Conservation (phyloP, 345 rosid genomes). For the Firmiana major region DNA sequence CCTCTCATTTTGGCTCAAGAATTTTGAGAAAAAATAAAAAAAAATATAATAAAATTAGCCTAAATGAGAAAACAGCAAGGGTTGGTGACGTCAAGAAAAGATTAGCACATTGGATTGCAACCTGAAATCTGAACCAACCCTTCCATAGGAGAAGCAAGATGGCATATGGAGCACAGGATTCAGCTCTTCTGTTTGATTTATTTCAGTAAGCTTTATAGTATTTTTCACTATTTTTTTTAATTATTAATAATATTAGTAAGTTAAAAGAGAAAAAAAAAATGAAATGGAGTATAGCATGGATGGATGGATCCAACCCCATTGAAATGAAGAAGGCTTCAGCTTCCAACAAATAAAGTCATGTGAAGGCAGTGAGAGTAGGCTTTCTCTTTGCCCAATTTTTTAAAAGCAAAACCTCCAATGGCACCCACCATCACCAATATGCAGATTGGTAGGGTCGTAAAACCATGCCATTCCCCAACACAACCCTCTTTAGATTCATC, state of each 20-base stretch:
- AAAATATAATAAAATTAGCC: not conserved
- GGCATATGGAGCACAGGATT: slow-evolving; percentile 33
- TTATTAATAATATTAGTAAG: not conserved
- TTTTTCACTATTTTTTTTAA: not conserved
- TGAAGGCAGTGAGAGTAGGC: slow-evolving; percentile 22
- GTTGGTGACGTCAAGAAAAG: slow-evolving; percentile 19
- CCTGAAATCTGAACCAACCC: slow-evolving; percentile 7
- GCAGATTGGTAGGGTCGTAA: slow-evolving; percentile 21
- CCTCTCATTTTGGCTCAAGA: no score
- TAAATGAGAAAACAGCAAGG: not conserved
- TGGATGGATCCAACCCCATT: no score
- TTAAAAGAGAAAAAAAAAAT: not conserved
- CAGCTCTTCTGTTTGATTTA: slow-evolving; percentile 8
- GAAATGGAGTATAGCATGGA: no score
- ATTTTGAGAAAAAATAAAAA: not conserved
- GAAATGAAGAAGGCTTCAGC: no score
- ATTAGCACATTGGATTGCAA: slow-evolving; percentile 39
- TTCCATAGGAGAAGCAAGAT: slow-evolving; percentile 18
- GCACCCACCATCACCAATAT: slow-evolving; percentile 9
- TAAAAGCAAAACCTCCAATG: slow-evolving; percentile 8
- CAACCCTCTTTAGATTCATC: slow-evolving; percentile 6
- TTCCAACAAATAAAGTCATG: slow-evolving; percentile 53
- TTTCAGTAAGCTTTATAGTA: not conserved
- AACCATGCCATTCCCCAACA: not conserved
- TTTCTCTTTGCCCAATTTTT: slow-evolving; percentile 9